Conservation (phyloP, 257 asterid genomes). For the Gynochthodes officinalis region DNA sequence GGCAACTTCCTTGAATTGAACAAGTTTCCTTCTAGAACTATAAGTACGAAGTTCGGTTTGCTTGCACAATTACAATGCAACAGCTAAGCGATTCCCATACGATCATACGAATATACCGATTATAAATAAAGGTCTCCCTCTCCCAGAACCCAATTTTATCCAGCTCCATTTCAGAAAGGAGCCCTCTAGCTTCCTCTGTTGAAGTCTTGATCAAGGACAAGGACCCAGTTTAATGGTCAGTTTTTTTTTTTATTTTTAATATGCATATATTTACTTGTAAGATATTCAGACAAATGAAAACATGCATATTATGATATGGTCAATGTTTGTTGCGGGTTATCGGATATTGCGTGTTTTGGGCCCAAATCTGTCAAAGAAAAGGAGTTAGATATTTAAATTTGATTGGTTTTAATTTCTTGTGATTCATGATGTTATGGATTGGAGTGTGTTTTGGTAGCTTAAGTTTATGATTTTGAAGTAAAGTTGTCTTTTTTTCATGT, state of each 20-base stretch:
- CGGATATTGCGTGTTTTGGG: background rate
- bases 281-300: too few relatives aligned
- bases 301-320: too few relatives aligned
- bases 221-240: background rate
- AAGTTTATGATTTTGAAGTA: too few relatives aligned
- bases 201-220: background rate
- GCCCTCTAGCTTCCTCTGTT: too few relatives aligned
- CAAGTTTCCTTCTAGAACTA: too few relatives aligned
- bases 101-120: background rate
- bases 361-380: background rate
- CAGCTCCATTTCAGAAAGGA: too few relatives aligned
- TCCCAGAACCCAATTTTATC: too few relatives aligned
- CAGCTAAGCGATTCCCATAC: background rate
- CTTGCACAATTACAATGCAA: background rate
- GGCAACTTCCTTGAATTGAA: too few relatives aligned
- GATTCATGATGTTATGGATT: background rate
- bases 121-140: background rate
- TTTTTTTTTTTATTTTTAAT: background rate
- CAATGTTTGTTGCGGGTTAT: background rate
- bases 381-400: background rate
- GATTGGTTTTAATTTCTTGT: background rate
- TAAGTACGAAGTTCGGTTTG: background rate
- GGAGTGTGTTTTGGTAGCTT: too few relatives aligned
- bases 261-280: background rate
- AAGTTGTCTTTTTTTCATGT: too few relatives aligned